These are phyloP conservation scores for Curvularia lunata DNA, from an alignment of 2,329 filamentous ascomycete species.

Conservation along the genomic window DNA sequence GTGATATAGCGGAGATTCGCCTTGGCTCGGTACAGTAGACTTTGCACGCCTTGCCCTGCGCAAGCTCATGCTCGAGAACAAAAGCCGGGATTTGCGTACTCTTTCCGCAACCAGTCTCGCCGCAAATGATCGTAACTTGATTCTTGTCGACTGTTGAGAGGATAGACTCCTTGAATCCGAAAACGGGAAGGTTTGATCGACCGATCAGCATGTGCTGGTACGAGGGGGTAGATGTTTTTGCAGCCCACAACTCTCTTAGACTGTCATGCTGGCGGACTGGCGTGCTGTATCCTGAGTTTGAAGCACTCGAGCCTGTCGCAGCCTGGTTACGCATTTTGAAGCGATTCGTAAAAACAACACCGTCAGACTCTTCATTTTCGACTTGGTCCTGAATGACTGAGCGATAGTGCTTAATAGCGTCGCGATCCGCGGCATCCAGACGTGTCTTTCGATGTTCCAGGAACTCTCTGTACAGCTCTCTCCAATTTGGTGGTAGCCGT, in stretches of 20 bases:
- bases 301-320: constrained; percentile 31
- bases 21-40: constrained; percentile 95
- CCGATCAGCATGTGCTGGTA: constrained; percentile 81
- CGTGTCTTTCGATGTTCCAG: constrained; percentile 72
- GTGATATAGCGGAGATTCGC: constrained; percentile 92
- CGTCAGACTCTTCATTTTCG: constrained; percentile 60
- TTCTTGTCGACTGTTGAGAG: constrained; percentile 76
- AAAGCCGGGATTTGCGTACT: constrained; percentile 97
- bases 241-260: constrained; percentile 58
- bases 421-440: constrained; percentile 73
- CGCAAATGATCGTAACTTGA: constrained; percentile 91
- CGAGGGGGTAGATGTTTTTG: constrained; percentile 57
- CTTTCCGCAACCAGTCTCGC: constrained; percentile 96
- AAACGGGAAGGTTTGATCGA: constrained; percentile 87
- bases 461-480: constrained; percentile 85
- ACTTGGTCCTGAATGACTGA: constrained; percentile 71
- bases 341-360: constrained; percentile 74
- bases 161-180: constrained; percentile 79
- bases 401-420: constrained; percentile 70
- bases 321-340: constrained; percentile 62
- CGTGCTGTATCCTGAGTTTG: constrained; percentile 42
- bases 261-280: constrained; percentile 46
- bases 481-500: constrained; percentile 79
- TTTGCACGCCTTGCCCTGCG: constrained; percentile 80
- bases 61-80: constrained; percentile 86